Percentiles rank a stretch among this genome's conserved stretches.
These are phyloP conservation scores for Saccharum hybrid DNA, from an alignment of 202 grass and related monocot species.

Conservation along the genomic window DNA sequence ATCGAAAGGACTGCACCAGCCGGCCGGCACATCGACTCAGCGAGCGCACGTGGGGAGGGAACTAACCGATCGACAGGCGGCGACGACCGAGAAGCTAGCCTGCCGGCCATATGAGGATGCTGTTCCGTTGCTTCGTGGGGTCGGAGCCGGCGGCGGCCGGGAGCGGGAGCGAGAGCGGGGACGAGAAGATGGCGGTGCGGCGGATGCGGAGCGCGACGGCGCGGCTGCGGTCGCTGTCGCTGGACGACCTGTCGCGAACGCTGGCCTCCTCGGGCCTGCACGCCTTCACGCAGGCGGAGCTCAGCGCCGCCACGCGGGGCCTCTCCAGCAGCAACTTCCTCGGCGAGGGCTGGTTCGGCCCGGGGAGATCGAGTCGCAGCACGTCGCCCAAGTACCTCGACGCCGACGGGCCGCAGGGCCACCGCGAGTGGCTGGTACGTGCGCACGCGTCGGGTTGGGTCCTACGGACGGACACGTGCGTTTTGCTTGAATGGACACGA, in stretches of 20 bases:
- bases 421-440: constrained; percentile 68
- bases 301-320: constrained; percentile 46
- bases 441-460: no score
- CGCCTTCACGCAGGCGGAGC: constrained; percentile 67
- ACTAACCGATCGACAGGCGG: no score
- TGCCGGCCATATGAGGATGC: constrained; percentile 46
- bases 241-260: constrained; percentile 60
- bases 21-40: no score
- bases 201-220: constrained; percentile 50
- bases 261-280: constrained; percentile 57
- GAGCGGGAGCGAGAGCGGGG: not conserved
- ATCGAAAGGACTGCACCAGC: no score
- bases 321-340: constrained; percentile 55
- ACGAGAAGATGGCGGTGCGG: constrained; percentile 23
- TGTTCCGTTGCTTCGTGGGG: constrained; percentile 42
- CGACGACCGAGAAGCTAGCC: no score
- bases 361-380: constrained; percentile 47
- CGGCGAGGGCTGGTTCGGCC: constrained; percentile 74
- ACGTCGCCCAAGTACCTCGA: constrained; percentile 72
- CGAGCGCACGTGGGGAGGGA: no score
- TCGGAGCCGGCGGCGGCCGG: not conserved
- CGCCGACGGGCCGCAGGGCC: constrained; percentile 66
- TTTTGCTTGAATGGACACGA: no score
- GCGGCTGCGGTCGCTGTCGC: constrained; percentile 48
- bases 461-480: no score